Evolutionary conservation across 768 basidiomycete species (phyloP).

Genomic region (Cubamyces lactineus): DNA sequence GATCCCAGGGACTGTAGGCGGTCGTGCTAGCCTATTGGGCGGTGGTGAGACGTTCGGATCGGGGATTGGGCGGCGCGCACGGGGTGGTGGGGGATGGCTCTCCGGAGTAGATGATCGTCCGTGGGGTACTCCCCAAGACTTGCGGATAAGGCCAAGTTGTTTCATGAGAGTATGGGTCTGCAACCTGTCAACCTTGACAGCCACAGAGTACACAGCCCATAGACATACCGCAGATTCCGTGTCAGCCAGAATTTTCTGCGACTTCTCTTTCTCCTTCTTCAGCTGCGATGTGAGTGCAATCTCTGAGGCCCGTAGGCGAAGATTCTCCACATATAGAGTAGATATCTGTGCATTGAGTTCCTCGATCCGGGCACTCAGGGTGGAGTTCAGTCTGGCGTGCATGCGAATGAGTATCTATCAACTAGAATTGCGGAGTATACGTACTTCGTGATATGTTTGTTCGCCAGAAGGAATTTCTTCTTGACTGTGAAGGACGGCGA

Average conservation of each 20-base stretch:
- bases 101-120: constrained; percentile 28
- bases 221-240: constrained; percentile 70
- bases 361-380: constrained; percentile 80
- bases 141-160: constrained; percentile 66
- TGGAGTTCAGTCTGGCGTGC: constrained; percentile 73
- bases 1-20: constrained; percentile 69
- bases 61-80: constrained; percentile 50
- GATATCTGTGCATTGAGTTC: constrained; percentile 85
- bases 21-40: constrained; percentile 59
- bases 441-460: constrained; percentile 91
- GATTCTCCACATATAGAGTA: constrained; percentile 80
- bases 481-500: constrained; percentile 58
- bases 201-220: not conserved
- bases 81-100: constrained; percentile 49
- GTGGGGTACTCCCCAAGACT: constrained; percentile 54
- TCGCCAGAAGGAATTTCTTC: constrained; percentile 89
- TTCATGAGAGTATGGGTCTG: constrained; percentile 51
- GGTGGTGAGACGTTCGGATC: constrained; percentile 51
- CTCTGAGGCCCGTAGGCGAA: constrained; percentile 79
- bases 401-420: not conserved
- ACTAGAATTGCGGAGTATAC: constrained; percentile 26
- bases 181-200: not conserved
- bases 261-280: constrained; percentile 80
- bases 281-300: constrained; percentile 76
- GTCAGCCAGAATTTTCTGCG: constrained; percentile 69